Evolutionary conservation across 2,329 filamentous ascomycete genomes (phyloP).

Genomic region (Penicillium sp.): DNA sequence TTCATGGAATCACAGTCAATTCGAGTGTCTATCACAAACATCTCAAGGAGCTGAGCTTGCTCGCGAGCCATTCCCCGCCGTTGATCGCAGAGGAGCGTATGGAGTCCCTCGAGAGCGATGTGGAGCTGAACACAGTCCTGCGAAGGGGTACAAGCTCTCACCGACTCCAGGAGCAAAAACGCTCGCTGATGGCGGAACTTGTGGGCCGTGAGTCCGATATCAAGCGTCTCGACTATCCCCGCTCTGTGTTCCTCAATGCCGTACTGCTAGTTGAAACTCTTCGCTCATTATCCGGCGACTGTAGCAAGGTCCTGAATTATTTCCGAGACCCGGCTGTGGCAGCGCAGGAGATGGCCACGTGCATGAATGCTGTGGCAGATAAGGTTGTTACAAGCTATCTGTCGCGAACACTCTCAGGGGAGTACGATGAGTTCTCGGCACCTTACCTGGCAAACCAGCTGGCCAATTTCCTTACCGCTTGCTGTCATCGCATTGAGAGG

Average conservation of each 20-base stretch:
- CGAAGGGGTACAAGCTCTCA: constrained; percentile 76
- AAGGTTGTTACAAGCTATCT: constrained; percentile 75
- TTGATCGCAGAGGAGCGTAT: constrained; percentile 82
- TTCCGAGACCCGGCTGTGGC: constrained; percentile 86
- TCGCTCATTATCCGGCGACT: constrained; percentile 79
- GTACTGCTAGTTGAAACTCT: constrained; percentile 84
- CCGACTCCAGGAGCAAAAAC: constrained; percentile 69
- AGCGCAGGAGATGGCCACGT: constrained; percentile 54
- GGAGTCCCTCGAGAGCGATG: constrained; percentile 88
- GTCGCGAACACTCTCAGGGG: constrained; percentile 63
- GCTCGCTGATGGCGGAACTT: constrained; percentile 64
- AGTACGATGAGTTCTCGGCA: constrained; percentile 74
- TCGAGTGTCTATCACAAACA: constrained; percentile 69
- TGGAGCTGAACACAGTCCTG: constrained; percentile 91
- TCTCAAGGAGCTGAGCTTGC: constrained; percentile 67
- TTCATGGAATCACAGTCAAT: constrained; percentile 77
- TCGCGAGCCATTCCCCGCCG: constrained; percentile 82
- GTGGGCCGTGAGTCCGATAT: constrained; percentile 74
- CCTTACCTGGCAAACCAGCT: constrained; percentile 86
- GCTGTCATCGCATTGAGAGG: constrained; percentile 87
- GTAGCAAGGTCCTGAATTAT: constrained; percentile 81
- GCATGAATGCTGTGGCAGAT: constrained; percentile 58
- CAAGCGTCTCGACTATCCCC: constrained; percentile 75
- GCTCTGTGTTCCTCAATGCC: constrained; percentile 86
- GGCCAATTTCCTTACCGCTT: constrained; percentile 74